phyloP scores from a whole-genome alignment of 1,139 yeast species.

The Entelexis sorbosivorans region DNA sequence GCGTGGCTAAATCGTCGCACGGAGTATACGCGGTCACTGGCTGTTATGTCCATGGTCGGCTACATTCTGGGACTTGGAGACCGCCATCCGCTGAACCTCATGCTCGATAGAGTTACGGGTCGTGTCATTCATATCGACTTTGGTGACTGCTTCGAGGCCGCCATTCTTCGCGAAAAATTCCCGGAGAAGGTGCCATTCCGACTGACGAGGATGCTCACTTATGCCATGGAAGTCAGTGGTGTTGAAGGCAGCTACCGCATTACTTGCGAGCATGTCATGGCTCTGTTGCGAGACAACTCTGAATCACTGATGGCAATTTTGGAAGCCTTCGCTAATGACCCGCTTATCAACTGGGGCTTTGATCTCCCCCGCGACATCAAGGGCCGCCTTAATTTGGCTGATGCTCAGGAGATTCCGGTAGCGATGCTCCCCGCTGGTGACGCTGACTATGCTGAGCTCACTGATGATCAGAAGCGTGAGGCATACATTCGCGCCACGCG shows the following conservation, averaged over 20 bases:
- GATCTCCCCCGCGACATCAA: constrained; percentile 67
- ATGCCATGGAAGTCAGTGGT: constrained; percentile 99
- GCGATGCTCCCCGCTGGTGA: constrained; percentile 12
- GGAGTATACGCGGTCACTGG: constrained; percentile 87
- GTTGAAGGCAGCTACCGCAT: constrained; percentile 95
- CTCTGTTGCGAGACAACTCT: constrained; percentile 80
- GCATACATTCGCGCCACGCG: constrained; percentile 79
- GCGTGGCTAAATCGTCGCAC: constrained; percentile 97
- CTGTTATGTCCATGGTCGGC: constrained; percentile 98
- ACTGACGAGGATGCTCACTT: constrained; percentile 89
- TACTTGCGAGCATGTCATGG: constrained; percentile 95
- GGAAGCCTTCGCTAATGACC: constrained; percentile 98
- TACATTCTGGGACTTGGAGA: constrained; percentile 94
- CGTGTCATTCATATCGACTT: constrained; percentile 95
- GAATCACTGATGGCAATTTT: constrained; percentile 96
- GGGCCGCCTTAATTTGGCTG: constrained; percentile 15
- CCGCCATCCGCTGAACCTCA: constrained; percentile 92
- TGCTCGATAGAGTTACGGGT: constrained; percentile 90
- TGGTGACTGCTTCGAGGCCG: constrained; percentile 99
- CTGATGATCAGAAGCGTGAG: constrained; percentile 54
- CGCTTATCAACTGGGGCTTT: constrained; percentile 97
- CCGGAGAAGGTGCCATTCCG: constrained; percentile 98
- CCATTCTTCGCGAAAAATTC: constrained; percentile 86
- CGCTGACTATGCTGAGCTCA: constrained; percentile 20
- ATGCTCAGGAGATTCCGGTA: constrained; percentile 12